Conservation (phyloP, 2,329 filamentous ascomycete genomes). For the Hypoxylon sp. region DNA sequence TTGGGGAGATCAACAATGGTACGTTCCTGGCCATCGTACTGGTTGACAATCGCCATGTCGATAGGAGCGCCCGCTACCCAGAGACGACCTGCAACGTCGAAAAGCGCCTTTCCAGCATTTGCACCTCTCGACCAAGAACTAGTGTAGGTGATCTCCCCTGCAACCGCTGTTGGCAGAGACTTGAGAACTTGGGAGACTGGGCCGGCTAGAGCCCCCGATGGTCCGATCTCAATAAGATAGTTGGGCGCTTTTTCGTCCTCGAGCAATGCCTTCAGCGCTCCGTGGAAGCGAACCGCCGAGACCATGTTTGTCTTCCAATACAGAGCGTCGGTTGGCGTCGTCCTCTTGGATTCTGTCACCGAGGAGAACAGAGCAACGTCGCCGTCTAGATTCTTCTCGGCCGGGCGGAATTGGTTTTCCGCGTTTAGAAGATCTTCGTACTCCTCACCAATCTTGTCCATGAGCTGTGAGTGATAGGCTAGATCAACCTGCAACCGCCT, state of each 20-base stretch:
- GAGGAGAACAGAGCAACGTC: constrained; percentile 38
- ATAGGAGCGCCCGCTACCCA: constrained; percentile 37
- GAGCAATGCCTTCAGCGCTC: constrained; percentile 35
- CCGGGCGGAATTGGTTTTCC: not conserved
- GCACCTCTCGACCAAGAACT: constrained; percentile 35
- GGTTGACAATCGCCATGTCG: constrained; percentile 44
- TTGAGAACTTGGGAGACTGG: constrained; percentile 48
- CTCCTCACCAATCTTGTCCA: constrained; percentile 28
- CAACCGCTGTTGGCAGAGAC: not conserved
- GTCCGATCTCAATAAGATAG: constrained; percentile 49
- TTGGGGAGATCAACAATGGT: constrained; percentile 49
- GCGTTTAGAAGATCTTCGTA: constrained; percentile 33
- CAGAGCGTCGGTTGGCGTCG: not conserved
- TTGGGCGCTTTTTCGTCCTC: constrained; percentile 22
- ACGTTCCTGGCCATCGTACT: constrained; percentile 13
- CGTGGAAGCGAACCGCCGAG: constrained; percentile 49
- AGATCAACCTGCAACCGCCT: constrained; percentile 46
- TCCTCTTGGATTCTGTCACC: constrained; percentile 16
- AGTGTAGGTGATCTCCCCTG: constrained; percentile 2
- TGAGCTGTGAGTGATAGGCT: constrained; percentile 44
- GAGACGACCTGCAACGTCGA: constrained; percentile 46
- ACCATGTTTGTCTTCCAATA: constrained; percentile 55
- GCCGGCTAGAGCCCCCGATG: constrained; percentile 43
- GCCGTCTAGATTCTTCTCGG: too few species aligned
- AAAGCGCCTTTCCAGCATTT: constrained; percentile 31